Evolutionary conservation across 257 asterid genomes (phyloP).

Genomic region (Galeopsis tetrahit): DNA sequence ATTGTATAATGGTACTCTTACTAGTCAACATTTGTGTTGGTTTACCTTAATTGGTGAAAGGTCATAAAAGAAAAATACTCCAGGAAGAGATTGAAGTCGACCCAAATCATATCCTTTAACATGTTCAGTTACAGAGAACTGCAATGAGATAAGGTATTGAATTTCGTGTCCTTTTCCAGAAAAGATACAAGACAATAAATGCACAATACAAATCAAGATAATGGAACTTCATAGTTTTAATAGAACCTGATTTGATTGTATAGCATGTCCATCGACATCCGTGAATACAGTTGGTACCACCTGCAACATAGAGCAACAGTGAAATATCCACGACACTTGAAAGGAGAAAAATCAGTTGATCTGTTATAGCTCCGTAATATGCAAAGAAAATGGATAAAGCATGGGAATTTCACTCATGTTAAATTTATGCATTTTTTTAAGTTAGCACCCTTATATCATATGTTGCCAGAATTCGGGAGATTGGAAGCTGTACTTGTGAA

Average conservation of each 20-base stretch:
- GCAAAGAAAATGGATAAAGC: not conserved
- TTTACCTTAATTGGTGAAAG: conserved; percentile 94
- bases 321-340: conserved; percentile 19
- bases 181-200: not conserved
- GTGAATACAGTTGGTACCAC: conserved; percentile 98
- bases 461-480: not conserved
- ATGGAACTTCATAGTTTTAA: not conserved
- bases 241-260: conserved; percentile 92
- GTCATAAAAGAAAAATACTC: conserved; percentile 90
- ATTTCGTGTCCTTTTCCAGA: conserved; percentile 30
- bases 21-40: not conserved
- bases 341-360: not conserved
- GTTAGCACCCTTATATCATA: not conserved
- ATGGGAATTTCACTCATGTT: not conserved
- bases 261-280: conserved; percentile 69
- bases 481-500: no score
- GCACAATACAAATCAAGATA: not conserved
- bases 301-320: conserved; percentile 51
- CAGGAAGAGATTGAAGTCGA: conserved; percentile 75
- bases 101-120: conserved; percentile 76
- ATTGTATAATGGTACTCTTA: conserved; percentile 5
- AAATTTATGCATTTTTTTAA: not conserved
- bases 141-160: conserved; percentile 42
- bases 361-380: not conserved
- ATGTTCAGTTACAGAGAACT: conserved; percentile 98